Conservation (phyloP, 768 basidiomycete genomes). For the Dacryopinax spathularia region DNA sequence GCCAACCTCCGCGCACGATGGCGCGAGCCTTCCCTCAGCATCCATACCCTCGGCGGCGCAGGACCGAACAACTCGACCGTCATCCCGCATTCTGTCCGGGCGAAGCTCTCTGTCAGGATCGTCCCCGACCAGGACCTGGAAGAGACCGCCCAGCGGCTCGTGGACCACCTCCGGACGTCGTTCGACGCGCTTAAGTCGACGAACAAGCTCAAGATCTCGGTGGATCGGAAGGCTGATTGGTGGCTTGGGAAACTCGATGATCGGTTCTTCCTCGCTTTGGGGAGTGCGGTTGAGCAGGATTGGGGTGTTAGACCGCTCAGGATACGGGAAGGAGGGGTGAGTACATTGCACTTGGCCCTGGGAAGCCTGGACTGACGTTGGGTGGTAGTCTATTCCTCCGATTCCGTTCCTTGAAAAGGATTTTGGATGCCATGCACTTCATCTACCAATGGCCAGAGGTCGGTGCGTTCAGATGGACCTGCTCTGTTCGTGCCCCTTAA, state of each 20-base stretch:
- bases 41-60: conserved; percentile 72
- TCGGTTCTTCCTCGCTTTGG: conserved; percentile 74
- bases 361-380: neutral
- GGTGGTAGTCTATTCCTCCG: conserved; percentile 74
- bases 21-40: conserved; percentile 80
- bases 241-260: conserved; percentile 85
- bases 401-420: conserved; percentile 87
- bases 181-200: conserved; percentile 51
- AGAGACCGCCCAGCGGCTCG: conserved; percentile 46
- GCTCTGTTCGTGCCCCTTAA: neutral
- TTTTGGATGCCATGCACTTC: conserved; percentile 76
- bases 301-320: conserved; percentile 78
- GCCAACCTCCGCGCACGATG: conserved; percentile 62
- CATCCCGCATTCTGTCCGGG: conserved; percentile 72
- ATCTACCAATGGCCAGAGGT: conserved; percentile 86
- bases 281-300: conserved; percentile 65
- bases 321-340: conserved; percentile 85
- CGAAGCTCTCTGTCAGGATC: conserved; percentile 78
- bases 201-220: conserved; percentile 54
- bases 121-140: conserved; percentile 86
- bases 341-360: conserved; percentile 19
- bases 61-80: conserved; percentile 75
- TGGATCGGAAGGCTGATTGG: conserved; percentile 84
- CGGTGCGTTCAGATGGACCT: conserved; percentile 33
- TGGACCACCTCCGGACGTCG: conserved; percentile 39